Base-by-base conservation (phyloP, 2,329 filamentous ascomycete species). In the Aspergillus versicolor region DNA sequence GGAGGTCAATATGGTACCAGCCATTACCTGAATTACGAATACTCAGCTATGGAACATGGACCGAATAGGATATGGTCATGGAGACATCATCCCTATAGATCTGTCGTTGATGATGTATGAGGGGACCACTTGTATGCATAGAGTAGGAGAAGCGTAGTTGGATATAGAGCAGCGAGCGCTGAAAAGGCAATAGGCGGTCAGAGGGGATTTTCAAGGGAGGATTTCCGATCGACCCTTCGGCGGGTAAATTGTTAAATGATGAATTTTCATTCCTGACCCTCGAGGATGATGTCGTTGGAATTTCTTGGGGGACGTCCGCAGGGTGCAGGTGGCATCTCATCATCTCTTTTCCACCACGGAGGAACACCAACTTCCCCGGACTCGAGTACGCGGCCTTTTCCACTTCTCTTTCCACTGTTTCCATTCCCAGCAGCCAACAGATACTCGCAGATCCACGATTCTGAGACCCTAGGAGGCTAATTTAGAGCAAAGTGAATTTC, bases 161-260 rank as follows among this genome's bases (percentile, higher is more conserved):
- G 44, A 47, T 17, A 47, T 40, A 30, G 27, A 8, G 34, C n/a
- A 21, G 22, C 19, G 12, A 42, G 38, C 7, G 17, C 12, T 4
- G 5, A 13, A 21, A 46, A 17, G 15, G 7, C 17, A 46, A 53
- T 53, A 21, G 42, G 42, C 51, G 51, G 51, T 53, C 51, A 47
- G 22, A 24, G 24, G 15, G 8, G 30, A 32, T 37, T 5, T 12
- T 44, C 17, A 15, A 19, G 30, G 6, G 19, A 30, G 9, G 21
- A 13, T 37, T 44, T 37, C 15, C 15, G 43, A 46, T 46, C 43
- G 22, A 30, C 43, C n/a, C 34, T n/a, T 46, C 24, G 43, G 6
- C 13, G 21, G 40, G 5, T 40, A n/a, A 37, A 27, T 42, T 17
- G 21, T 6, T 34, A 19, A 32, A 19, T 45, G 43, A 30, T 30